Evolutionary conservation across 495 filamentous ascomycete species (phyloP).

Genomic region (Aspergillus panamensis): DNA sequence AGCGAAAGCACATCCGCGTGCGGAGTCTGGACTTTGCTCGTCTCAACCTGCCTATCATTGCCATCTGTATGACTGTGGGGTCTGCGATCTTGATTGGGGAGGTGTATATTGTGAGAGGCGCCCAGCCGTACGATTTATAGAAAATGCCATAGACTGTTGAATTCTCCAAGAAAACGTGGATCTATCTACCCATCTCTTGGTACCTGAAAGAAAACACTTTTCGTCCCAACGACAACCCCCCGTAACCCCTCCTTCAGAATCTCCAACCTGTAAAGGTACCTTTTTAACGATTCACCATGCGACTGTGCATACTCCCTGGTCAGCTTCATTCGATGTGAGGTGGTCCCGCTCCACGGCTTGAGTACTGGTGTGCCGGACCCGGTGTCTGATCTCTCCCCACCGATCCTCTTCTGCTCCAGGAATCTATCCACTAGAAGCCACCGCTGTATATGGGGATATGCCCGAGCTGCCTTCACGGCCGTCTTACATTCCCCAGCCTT

Average conservation of each 20-base stretch:
- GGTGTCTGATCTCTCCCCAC: neutral
- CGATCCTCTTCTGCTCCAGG: neutral
- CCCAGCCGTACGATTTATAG: neutral
- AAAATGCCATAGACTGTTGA: neutral
- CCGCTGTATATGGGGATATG: neutral
- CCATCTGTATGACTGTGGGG: conserved; percentile 10
- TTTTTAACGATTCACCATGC: too few relatives aligned
- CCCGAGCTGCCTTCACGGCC: neutral
- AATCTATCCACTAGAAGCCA: neutral
- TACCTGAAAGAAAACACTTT: too few relatives aligned
- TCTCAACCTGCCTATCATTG: conserved; percentile 10
- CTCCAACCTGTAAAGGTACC: too few relatives aligned
- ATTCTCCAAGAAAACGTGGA: too few relatives aligned
- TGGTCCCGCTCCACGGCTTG: neutral
- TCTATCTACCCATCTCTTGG: too few relatives aligned
- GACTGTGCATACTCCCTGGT: too few relatives aligned
- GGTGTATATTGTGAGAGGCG: conserved; percentile 15
- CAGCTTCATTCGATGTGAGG: too few relatives aligned
- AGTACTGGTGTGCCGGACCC: neutral
- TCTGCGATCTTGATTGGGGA: conserved; percentile 10
- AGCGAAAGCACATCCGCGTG: conserved; percentile 8
- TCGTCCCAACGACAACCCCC: too few relatives aligned
- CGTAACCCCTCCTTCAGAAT: too few relatives aligned
- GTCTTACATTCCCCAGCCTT: neutral
- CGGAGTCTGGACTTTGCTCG: conserved; percentile 10